Evolutionary conservation across 306 rosid genomes (phyloP).

Genomic region (Begonia fuchsioides): DNA sequence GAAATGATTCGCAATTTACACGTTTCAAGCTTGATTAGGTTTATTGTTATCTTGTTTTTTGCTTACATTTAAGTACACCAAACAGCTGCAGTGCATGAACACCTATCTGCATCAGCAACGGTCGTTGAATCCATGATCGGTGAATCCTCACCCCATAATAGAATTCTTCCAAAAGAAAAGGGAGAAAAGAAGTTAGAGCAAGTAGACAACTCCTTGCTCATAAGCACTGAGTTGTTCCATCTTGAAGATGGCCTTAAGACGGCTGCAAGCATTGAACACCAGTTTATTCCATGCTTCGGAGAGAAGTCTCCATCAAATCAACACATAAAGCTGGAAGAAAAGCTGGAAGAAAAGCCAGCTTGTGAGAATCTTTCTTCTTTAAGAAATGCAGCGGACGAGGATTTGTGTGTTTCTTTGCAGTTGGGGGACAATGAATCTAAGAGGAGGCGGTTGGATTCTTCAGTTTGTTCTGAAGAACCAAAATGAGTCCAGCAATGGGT

Average conservation of each 20-base stretch:
- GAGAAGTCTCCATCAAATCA: constrained; percentile 61
- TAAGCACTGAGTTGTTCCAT: constrained; percentile 61
- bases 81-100: constrained; percentile 90
- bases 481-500: constrained; percentile 16
- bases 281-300: constrained; percentile 71
- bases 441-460: constrained; percentile 75
- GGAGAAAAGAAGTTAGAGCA: constrained; percentile 68
- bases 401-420: constrained; percentile 70
- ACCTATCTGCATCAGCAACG: constrained; percentile 67
- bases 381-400: constrained; percentile 56
- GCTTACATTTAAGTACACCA: neutral
- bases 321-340: constrained; percentile 20
- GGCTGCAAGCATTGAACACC: constrained; percentile 74
- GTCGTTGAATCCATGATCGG: constrained; percentile 75
- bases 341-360: constrained; percentile 20
- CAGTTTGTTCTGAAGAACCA: constrained; percentile 53
- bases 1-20: too few relatives aligned
- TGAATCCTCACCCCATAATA: constrained; percentile 77
- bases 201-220: constrained; percentile 37
- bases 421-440: constrained; percentile 89
- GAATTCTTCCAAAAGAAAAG: constrained; percentile 45
- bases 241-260: constrained; percentile 55
- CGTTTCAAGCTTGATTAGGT: too few relatives aligned
- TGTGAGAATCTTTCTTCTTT: constrained; percentile 63
- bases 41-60: too few relatives aligned